Evolutionary conservation across 1,284 basidiomycete genomes (phyloP), one percentile per base, ranked within the genome.

Genomic region (Leccinum griseonigrum): DNA sequence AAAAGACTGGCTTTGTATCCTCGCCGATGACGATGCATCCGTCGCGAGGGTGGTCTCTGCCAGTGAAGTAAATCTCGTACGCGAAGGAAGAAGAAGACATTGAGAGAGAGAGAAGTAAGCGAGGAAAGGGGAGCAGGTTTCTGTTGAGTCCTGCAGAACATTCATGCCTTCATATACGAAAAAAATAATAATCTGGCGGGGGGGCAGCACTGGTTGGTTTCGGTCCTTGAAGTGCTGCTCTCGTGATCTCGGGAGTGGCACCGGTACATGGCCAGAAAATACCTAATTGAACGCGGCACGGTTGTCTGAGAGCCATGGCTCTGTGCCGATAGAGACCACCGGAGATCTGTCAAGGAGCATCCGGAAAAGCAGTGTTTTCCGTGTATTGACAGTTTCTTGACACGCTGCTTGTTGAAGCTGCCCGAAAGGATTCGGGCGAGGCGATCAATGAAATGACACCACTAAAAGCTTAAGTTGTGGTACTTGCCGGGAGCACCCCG

Each of bases 21-120:
- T 85, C 82, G 46, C 87, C 87, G 63, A 90, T 88, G 77, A 90
- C 77, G 63, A 86, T 80, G 72, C 85, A 88, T 61, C 78, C 80
- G 65, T 83, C 72, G 46, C 87, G 83, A 46, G 87, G 86, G 76
- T 90, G 82, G 69, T 86, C 85, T 69, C 76, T 77, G 61, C 87
- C 85, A 56, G 86, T 86, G 78, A 90, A 91, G 75, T 84, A 89
- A 32, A 91, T 76, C 69, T 85, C 80, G 73, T 82, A 84, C 62
- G 79, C 75, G 60, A 76, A 75, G 64, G 28, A 3, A 48, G 69
- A 59, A 64, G 28, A 3, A 48, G 69, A 59, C 75, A 76, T 74
- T 53, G 57, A 18, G 56, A 50, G 43, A 46, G 31, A 46, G 31
- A 29, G 28, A 52, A 29, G 48, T 9, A n/a, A 51, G 4, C 48